A percentile compares a stretch with the other conserved stretches of the same genome.
These are phyloP conservation scores for Ophiostoma australiae DNA, from an alignment of 2,329 filamentous ascomycete species.

Conservation along the genomic window DNA sequence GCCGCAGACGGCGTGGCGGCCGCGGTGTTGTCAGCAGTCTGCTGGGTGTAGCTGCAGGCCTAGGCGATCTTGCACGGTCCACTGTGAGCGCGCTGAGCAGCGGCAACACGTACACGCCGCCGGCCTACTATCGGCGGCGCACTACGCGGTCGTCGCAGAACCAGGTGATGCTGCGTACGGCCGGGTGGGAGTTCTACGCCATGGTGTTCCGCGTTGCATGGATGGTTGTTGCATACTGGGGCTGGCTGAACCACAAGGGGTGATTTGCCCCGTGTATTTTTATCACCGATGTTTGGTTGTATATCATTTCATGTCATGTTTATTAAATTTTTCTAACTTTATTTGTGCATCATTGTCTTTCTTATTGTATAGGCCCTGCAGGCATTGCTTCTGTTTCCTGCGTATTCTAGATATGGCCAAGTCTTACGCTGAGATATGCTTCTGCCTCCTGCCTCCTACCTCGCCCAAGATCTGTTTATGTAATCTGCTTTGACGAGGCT, in stretches of 20 bases:
- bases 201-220: conserved; percentile 59
- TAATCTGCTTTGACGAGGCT: not conserved
- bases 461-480: not conserved
- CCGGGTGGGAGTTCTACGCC: conserved; percentile 56
- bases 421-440: not conserved
- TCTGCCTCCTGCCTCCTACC: too few relatives aligned
- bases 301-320: not conserved
- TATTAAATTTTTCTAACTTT: not conserved
- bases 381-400: not conserved
- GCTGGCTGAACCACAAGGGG: conserved; percentile 60
- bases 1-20: conserved; percentile 19
- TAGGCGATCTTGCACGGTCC: not conserved
- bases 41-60: not conserved
- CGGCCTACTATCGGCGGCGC: conserved; percentile 35
- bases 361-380: not conserved
- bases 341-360: not conserved
- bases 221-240: conserved; percentile 61
- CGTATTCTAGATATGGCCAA: not conserved
- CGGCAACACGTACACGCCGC: conserved; percentile 22
- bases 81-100: conserved; percentile 28
- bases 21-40: not conserved
- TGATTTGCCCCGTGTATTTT: conserved; percentile 12
- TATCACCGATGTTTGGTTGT: not conserved
- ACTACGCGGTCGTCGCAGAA: conserved; percentile 31
- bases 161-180: conserved; percentile 27